Evolutionary conservation across 495 filamentous ascomycete species (phyloP).

Genomic region (Pyrenula massariospora): DNA sequence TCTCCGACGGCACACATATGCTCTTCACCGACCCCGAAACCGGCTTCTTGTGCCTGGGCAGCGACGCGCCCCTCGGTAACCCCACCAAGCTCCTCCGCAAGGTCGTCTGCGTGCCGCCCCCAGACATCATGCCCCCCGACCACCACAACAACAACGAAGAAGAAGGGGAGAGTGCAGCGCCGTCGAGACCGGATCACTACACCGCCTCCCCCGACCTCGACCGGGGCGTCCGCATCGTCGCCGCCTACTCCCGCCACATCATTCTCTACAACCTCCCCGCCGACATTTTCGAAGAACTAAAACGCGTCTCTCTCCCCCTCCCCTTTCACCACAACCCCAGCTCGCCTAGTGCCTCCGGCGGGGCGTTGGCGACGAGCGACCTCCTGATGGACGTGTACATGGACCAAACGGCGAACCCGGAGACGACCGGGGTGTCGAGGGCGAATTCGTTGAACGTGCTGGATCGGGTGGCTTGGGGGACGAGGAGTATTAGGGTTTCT

Average conservation of each 20-base stretch:
- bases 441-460: background rate
- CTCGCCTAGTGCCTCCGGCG: background rate
- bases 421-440: background rate
- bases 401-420: background rate
- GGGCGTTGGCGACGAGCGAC: background rate
- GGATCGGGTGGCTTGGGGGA: background rate
- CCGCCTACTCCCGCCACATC: slow-evolving; percentile 40
- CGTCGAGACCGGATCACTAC: slow-evolving; percentile 32
- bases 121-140: slow-evolving; percentile 17
- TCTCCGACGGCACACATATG: slow-evolving; percentile 59
- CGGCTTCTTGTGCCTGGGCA: slow-evolving; percentile 51
- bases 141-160: slow-evolving; percentile 22
- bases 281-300: slow-evolving; percentile 36
- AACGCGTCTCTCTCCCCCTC: background rate
- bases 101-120: slow-evolving; percentile 27
- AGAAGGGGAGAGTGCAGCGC: slow-evolving; percentile 34
- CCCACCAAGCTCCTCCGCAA: slow-evolving; percentile 33
- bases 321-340: background rate
- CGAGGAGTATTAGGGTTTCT: background rate
- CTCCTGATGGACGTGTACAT: background rate
- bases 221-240: slow-evolving; percentile 52
- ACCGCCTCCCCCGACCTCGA: slow-evolving; percentile 44
- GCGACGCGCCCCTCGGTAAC: slow-evolving; percentile 49
- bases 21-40: slow-evolving; percentile 57
- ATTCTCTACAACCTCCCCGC: slow-evolving; percentile 52